phyloP scores from a whole-genome alignment of 1,284 basidiomycete species.

The Puccinia triticina region DNA sequence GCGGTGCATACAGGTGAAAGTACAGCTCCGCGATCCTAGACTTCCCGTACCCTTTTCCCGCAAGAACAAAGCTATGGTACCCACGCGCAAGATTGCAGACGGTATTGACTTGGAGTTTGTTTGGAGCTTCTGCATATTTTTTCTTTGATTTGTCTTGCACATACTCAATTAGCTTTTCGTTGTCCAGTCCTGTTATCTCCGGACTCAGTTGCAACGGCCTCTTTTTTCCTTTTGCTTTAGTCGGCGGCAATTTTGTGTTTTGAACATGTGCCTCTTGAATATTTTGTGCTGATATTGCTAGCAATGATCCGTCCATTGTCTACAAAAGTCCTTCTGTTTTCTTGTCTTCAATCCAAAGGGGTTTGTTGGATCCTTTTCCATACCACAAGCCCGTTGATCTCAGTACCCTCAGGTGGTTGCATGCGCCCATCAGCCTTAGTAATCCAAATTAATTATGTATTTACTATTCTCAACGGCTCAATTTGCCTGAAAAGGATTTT shows the following conservation, averaged over 20 bases:
- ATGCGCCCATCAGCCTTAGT: not conserved
- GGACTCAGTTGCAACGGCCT: not conserved
- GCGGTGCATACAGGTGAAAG: not conserved
- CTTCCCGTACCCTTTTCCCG: too few species aligned
- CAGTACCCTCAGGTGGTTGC: not conserved
- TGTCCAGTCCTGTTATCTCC: not conserved
- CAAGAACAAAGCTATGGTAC: slow-evolving; percentile 17
- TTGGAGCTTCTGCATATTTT: not conserved
- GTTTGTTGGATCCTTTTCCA: not conserved
- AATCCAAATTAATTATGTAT: not conserved
- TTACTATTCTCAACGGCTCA: slow-evolving; percentile 15
- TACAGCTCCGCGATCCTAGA: slow-evolving; percentile 11
- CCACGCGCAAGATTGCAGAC: slow-evolving; percentile 4
- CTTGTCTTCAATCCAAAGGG: not conserved
- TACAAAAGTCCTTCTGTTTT: not conserved
- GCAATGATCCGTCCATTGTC: not conserved
- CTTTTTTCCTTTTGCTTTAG: not conserved
- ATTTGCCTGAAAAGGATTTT: too few species aligned
- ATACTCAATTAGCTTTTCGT: not conserved
- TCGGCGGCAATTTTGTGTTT: not conserved
- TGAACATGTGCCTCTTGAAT: not conserved
- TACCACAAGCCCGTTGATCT: not conserved
- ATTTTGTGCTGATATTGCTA: not conserved
- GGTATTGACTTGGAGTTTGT: slow-evolving; percentile 12
- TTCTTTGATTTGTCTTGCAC: not conserved